phyloP scores from a whole-genome alignment of 1,284 basidiomycete species.

The Pascua guehoae region DNA sequence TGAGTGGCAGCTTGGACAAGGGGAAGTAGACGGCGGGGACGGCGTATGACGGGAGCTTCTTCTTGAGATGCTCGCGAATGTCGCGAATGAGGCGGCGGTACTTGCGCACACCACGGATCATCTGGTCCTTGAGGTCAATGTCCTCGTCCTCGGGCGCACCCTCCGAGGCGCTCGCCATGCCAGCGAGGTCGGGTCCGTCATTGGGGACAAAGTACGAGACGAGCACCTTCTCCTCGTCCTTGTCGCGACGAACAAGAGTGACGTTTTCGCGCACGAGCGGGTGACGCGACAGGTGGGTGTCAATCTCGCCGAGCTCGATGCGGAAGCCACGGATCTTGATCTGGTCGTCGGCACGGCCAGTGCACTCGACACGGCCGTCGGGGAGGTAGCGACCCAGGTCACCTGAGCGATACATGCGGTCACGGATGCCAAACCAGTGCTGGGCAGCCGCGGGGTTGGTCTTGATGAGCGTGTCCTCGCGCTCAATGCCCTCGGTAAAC shows the following conservation, averaged over 20 bases:
- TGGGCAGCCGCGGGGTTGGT: conserved; percentile 62
- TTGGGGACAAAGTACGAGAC: conserved; percentile 98
- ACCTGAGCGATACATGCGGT: conserved; percentile 96
- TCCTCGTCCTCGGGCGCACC: conserved; percentile 59
- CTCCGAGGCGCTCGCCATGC: conserved; percentile 64
- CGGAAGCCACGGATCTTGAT: conserved; percentile 99
- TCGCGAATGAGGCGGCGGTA: conserved; percentile 88
- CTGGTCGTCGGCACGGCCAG: conserved; percentile 95
- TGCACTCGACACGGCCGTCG: conserved; percentile 92
- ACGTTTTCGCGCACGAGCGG: conserved; percentile 94
- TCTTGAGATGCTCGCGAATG: conserved; percentile 93
- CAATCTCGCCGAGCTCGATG: conserved; percentile 98
- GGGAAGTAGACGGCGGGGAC: conserved; percentile 94
- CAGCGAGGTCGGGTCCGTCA: conserved; percentile 63
- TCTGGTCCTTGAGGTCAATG: conserved; percentile 51
- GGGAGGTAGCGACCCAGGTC: conserved; percentile 94
- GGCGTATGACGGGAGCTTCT: conserved; percentile 91
- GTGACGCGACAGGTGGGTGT: conserved; percentile 92
- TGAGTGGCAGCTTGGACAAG: conserved; percentile 90
- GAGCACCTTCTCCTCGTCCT: conserved; percentile 99
- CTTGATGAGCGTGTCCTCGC: conserved; percentile 66
- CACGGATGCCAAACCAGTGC: conserved; percentile 95
- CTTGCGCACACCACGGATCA: conserved; percentile 70
- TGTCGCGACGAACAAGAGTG: conserved; percentile 92
- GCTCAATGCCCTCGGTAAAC: conserved; percentile 63